Evolutionary conservation across 345 rosid genomes (phyloP), one percentile per base, ranked within the genome.

Genomic region (Passiflora organensis): DNA sequence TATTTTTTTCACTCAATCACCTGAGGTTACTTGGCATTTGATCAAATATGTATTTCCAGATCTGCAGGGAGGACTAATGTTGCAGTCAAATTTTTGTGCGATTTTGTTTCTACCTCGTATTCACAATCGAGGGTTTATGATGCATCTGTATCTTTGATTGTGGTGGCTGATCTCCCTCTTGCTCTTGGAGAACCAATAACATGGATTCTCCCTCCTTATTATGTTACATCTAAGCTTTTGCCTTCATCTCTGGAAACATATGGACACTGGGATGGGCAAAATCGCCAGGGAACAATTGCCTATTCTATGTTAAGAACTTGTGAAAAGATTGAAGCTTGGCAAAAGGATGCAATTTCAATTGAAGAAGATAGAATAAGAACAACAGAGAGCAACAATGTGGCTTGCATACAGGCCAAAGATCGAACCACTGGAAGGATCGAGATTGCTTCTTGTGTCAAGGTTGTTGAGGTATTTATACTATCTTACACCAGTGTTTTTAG

Each of bases 391-490:
- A 79, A 79, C 71, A 76, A 72, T 79, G 71, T 82, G 49, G 96
- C 89, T 22, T 91, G 97, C 77, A 80, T 91, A 75, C 89, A 78
- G 61, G 97, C 86, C 52, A 91, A 87, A 71, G 95, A 91, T 73
- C 83, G 80, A 56, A 63, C 77, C 57, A 83, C 74, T 60, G 97
- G 95, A 61, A 85, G 85, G 69, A 66, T 58, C 37, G 97, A 83
- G 78, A 76, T 91, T 66, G 97, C 96, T 75, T 67, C 94, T 49
- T 91, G 97, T 72, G 73, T 91, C 72, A 80, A 80, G 70, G 88
- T 91, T 65, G 85, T 91, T 38, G 96, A 91, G 97, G 96, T 91
- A 81, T 48, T 51, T 10, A 11, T 68, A 5, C 36, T 21, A 15
- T n/a, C 41, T 45, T 25, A 43, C 23, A 21, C 19, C 51, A 56